Base-by-base conservation (phyloP, 2,329 filamentous ascomycete species). In the Teratosphaeria destructans region DNA sequence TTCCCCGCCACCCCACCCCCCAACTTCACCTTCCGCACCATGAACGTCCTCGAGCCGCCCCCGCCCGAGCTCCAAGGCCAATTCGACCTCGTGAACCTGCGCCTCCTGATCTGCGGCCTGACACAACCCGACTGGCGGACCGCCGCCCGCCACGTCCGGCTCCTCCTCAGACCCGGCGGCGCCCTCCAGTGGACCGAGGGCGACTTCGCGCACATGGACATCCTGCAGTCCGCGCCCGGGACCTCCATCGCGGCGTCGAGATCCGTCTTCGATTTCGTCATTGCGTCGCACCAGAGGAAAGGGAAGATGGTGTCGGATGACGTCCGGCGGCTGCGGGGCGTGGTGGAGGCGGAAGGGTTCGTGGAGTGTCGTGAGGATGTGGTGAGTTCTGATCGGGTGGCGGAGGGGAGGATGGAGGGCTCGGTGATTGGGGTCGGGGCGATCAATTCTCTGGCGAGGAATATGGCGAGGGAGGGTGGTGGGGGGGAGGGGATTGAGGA, bases 1-100 rank as follows among this genome's bases (percentile, higher is more conserved):
- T 67, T 66, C 55, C 65, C 65, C 3, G 26, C 59, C 2, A 11
- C 53, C 3, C 35, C 56, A 52, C 37, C 57, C 5, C 49, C 39
- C 3, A 19, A 37, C 3, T 32, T 60, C 32, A 16, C 16, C 7
- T 64, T 62, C 49, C 26, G 55, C 8, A 23, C 58, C 7, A 55
- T 66, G 29, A 63, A 67, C 52, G 39, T 67, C 11, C 62, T 66
- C 11, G 58, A 65, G 11, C 55, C 62, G 1, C 34, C 65, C 0
- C 60, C 65, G 5, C n/a, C 55, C 3, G 53, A 63, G 1, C 8
- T 61, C 12, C 23, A 57, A 35, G 37, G 23, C 12, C 54, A 56
- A 2, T 67, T 63, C 52, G 66, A 67, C 35, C 55, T 65, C 3
- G 54, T 67, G 23, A 65, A 67, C 53, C 43, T 67, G n/a, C 61